Evolutionary conservation across 176 grass and related monocot genomes (phyloP).

Genomic region (Tuctoria greenei): DNA sequence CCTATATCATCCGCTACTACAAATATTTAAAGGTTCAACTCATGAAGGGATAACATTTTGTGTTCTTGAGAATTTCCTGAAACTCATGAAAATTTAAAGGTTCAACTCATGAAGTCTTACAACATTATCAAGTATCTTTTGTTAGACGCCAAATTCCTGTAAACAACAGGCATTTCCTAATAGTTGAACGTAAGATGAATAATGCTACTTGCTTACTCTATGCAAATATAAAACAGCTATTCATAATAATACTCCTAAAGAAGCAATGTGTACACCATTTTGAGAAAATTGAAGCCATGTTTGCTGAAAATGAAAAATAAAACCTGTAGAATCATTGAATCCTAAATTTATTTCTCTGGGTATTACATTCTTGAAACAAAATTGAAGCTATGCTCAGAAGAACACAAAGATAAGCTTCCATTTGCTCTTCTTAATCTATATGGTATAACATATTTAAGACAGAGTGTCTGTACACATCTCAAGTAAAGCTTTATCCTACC

Average conservation of each 20-base stretch:
- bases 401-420: neutral
- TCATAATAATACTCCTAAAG: neutral
- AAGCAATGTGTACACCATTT: neutral
- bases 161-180: too few relatives aligned
- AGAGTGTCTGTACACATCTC: slow-evolving; percentile 2
- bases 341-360: neutral
- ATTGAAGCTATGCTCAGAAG: slow-evolving; percentile 27
- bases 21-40: neutral
- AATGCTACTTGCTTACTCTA: neutral
- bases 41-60: neutral
- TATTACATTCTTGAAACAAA: slow-evolving; percentile 30
- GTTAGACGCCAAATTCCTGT: too few relatives aligned
- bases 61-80: neutral
- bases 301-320: neutral
- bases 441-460: slow-evolving; percentile 26
- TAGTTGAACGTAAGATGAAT: too few relatives aligned
- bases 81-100: too few relatives aligned
- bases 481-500: slow-evolving; percentile 48
- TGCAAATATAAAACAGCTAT: neutral
- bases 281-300: too few relatives aligned
- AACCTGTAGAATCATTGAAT: neutral
- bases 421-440: slow-evolving; percentile 35
- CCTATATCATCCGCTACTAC: neutral
- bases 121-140: too few relatives aligned
- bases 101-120: too few relatives aligned